Conservation (phyloP, 164 flowering plant species). For the Dillenia turbinata region DNA sequence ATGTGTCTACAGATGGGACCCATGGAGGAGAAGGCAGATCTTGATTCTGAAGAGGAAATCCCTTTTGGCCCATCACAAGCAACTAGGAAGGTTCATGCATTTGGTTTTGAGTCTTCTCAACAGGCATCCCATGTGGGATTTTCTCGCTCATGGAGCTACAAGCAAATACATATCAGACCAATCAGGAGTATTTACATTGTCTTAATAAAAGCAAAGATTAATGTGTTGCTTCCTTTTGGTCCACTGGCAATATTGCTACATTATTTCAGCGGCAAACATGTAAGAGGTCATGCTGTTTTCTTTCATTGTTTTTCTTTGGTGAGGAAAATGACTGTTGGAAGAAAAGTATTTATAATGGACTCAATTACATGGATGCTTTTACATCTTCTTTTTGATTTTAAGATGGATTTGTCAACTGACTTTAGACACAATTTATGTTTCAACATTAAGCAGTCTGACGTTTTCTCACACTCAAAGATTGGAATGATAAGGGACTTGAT, state of each 20-base stretch:
- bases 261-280: slow-evolving; percentile 53
- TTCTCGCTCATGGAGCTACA: slow-evolving; percentile 23
- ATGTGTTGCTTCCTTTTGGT: slow-evolving; percentile 70
- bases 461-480: no score
- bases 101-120: slow-evolving; percentile 34
- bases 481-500: no score
- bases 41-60: slow-evolving; percentile 40
- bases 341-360: no score
- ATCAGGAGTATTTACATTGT: slow-evolving; percentile 47
- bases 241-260: slow-evolving; percentile 68
- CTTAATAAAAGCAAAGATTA: slow-evolving; percentile 61
- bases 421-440: no score
- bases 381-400: no score
- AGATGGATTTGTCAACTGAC: no score
- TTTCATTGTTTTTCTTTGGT: background rate
- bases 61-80: slow-evolving; percentile 33
- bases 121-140: slow-evolving; percentile 15
- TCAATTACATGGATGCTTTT: no score
- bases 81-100: slow-evolving; percentile 25
- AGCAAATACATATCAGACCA: slow-evolving; percentile 27
- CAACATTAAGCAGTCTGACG: no score
- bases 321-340: no score
- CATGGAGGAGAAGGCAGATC: slow-evolving; percentile 31
- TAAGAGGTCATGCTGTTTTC: slow-evolving; percentile 22
- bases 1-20: slow-evolving; percentile 26